Conservation (phyloP, 305 asterid species). For the Coffea humblotiana region DNA sequence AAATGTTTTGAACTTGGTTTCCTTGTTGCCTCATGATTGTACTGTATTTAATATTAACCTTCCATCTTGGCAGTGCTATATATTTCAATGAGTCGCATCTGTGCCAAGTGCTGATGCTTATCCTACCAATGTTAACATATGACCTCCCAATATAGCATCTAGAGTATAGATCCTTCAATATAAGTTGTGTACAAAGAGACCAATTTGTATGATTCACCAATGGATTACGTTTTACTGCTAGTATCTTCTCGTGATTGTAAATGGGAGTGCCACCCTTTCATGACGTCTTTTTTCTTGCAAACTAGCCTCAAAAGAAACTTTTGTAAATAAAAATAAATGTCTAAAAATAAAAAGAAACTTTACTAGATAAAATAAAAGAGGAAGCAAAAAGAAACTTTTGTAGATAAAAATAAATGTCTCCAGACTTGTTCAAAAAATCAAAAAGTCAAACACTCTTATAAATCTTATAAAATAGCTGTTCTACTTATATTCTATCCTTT, state of each 20-base stretch:
- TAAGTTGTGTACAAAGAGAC: not conserved
- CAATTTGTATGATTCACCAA: not conserved
- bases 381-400: too few species aligned
- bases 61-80: not conserved
- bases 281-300: too few species aligned
- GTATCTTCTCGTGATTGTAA: not conserved
- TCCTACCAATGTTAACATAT: not conserved
- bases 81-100: not conserved
- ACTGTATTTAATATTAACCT: not conserved
- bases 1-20: not conserved
- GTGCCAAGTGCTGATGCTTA: not conserved
- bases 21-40: not conserved
- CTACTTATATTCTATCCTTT: not conserved
- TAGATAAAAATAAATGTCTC: not conserved
- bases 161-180: not conserved
- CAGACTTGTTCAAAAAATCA: not conserved
- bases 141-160: not conserved
- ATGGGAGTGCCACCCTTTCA: not conserved
- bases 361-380: too few species aligned
- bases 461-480: not conserved
- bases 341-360: too few species aligned
- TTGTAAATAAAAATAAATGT: too few species aligned
- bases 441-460: too few species aligned
- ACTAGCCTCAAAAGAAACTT: too few species aligned
- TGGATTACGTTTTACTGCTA: not conserved